Evolutionary conservation across 495 filamentous ascomycete genomes (phyloP), one percentile per base, ranked within the genome.

Genomic region (Penicillium fimorum): DNA sequence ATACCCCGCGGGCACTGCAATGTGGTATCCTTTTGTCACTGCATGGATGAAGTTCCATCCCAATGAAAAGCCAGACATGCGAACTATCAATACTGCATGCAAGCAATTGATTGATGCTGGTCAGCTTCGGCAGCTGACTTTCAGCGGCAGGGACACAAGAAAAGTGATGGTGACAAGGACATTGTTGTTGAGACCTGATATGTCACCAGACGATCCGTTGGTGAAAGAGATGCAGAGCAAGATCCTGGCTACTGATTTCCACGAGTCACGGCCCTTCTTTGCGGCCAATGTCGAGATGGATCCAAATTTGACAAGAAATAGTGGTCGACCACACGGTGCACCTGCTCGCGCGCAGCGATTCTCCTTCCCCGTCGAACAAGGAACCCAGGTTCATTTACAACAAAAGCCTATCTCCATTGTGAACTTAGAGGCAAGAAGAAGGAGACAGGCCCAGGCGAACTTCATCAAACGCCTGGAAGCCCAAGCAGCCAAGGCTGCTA

Each of bases 1-100:
- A 3, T 92, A 89, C 54, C 89, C 89, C 11, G 84, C 86, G 24
- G 82, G 86, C n/a, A 78, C 79, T 50, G 84, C 89, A 45, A 73
- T 97, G 4, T 88, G 84, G 70, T 82, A 84, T 61, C 85, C 89
- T n/a, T 84, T 91, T 58, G 69, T 78, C 11, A 78, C 76, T 2
- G 69, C 77, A 37, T 91, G 86, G 84, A 70, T 76, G 25, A 84
- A 85, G 55, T 70, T 58, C 22, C 76, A 71, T 10, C 63, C 67
- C 56, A 71, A 70, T 46, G 74, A 70, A 57, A 72, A 59, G 20
- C 82, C 83, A 1, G 84, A 80, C 70, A 75, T 69, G 50, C 70
- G 66, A 57, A 87, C 78, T 27, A 63, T 79, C 35, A 77, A 76
- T 30, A 76, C 70, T 5, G 74, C 85, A 1, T 70, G 94, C 51